These are phyloP conservation scores for Clitoria ternatea DNA, from an alignment of 306 rosid species.

Conservation along the genomic window DNA sequence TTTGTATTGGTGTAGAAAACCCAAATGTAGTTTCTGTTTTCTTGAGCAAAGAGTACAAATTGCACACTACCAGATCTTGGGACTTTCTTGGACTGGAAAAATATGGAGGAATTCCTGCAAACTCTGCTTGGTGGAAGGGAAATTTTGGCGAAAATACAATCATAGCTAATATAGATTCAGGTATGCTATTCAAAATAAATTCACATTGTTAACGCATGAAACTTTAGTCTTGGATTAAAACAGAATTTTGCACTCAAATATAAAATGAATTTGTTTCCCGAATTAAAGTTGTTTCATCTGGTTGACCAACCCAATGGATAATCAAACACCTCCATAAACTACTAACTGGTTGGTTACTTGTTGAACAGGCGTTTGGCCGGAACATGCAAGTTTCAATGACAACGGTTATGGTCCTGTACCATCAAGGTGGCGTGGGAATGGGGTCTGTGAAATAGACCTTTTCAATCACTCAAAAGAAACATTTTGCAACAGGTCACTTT, in stretches of 20 bases:
- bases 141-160: conserved; percentile 33
- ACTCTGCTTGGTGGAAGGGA: conserved; percentile 30
- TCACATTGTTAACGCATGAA: no score
- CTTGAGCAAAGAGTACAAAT: conserved; percentile 41
- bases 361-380: conserved; percentile 65
- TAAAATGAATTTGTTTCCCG: no score
- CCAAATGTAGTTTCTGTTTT: conserved; percentile 57
- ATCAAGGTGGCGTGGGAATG: conserved; percentile 47
- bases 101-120: conserved; percentile 3
- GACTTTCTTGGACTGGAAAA: conserved; percentile 46
- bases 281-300: no score
- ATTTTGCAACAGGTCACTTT: conserved; percentile 60
- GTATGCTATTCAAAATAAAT: neutral
- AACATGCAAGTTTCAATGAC: conserved; percentile 50
- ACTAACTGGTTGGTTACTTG: neutral
- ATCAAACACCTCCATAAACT: no score
- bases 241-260: no score
- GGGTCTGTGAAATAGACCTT: conserved; percentile 33
- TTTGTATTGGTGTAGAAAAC: conserved; percentile 22
- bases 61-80: conserved; percentile 85
- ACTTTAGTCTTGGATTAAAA: no score
- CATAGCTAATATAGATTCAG: conserved; percentile 36
- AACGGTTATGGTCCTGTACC: conserved; percentile 51
- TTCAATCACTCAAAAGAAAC: neutral
- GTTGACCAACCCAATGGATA: no score